A percentile compares a stretch with the other conserved stretches of the same genome.
These are phyloP conservation scores for Hyaloscypha bicolor DNA, from an alignment of 495 filamentous ascomycete genomes.

Conservation along the genomic window DNA sequence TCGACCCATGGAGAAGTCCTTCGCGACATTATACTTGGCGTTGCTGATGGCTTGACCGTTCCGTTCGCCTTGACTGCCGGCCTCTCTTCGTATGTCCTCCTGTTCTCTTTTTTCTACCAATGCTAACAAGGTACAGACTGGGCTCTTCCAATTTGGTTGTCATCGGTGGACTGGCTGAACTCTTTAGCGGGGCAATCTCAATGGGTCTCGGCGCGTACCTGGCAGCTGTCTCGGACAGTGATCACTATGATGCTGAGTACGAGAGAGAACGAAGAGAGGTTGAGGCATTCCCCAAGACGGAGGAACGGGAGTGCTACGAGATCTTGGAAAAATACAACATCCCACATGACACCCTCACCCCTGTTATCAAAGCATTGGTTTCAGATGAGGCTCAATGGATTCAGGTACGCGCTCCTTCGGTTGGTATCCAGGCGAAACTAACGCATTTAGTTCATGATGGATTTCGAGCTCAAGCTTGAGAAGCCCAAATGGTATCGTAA, in stretches of 20 bases:
- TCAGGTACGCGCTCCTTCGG: constrained; percentile 31
- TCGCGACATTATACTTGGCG: constrained; percentile 56
- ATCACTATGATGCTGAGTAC: constrained; percentile 50
- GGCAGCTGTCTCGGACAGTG: constrained; percentile 48
- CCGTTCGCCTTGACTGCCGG: constrained; percentile 66
- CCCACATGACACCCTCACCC: not conserved
- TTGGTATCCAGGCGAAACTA: not conserved
- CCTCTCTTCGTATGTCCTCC: constrained; percentile 39
- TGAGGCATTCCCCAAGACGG: constrained; percentile 39
- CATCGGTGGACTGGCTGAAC: constrained; percentile 65
- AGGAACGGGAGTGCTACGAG: constrained; percentile 46
- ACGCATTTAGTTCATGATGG: constrained; percentile 51
- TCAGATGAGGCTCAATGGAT: constrained; percentile 47
- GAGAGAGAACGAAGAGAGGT: constrained; percentile 47
- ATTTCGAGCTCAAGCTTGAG: constrained; percentile 51
- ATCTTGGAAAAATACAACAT: constrained; percentile 34
- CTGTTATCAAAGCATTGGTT: constrained; percentile 44
- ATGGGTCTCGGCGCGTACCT: constrained; percentile 72
- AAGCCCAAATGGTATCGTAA: constrained; percentile 44
- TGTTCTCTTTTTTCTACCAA: not conserved
- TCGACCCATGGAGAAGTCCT: constrained; percentile 31
- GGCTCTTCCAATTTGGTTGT: constrained; percentile 62
- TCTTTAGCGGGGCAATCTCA: constrained; percentile 64
- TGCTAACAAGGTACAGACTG: constrained; percentile 38
- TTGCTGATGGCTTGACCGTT: constrained; percentile 66